These are phyloP conservation scores for Fusarium pseudocircinatum DNA, from an alignment of 2,329 filamentous ascomycete species.

Conservation along the genomic window DNA sequence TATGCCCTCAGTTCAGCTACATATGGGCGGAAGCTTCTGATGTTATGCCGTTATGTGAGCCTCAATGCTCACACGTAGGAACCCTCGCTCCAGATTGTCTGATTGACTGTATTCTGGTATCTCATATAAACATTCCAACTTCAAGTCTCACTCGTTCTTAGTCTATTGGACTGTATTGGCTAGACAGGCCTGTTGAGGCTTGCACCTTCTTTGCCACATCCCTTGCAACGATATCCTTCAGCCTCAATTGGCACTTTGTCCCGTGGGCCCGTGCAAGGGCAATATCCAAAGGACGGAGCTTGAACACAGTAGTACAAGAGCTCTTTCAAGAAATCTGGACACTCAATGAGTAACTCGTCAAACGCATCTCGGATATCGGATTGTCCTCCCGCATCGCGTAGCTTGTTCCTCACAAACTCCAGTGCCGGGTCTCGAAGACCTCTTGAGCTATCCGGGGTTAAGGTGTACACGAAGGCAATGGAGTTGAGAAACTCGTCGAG, in stretches of 20 bases:
- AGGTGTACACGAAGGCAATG: constrained; percentile 4
- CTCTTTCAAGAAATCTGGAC: constrained; percentile 19
- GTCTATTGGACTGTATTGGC: rapidly evolving
- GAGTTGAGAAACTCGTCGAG: constrained; percentile 5
- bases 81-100: too few species aligned
- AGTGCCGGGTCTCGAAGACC: neutral
- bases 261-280: neutral
- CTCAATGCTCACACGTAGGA: too few species aligned
- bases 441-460: neutral
- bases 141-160: rapidly evolving
- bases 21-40: too few species aligned
- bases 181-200: neutral
- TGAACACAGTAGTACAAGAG: neutral
- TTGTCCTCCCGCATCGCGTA: neutral
- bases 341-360: neutral
- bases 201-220: neutral
- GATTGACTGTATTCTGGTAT: too few species aligned
- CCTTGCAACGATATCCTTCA: neutral
- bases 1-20: too few species aligned
- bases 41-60: too few species aligned
- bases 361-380: neutral
- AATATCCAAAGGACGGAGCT: neutral
- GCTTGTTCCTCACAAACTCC: neutral
- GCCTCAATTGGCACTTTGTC: neutral
- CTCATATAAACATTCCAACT: too few species aligned